Base-by-base conservation (phyloP, 768 basidiomycete species). In the Tulasnella sp. region DNA sequence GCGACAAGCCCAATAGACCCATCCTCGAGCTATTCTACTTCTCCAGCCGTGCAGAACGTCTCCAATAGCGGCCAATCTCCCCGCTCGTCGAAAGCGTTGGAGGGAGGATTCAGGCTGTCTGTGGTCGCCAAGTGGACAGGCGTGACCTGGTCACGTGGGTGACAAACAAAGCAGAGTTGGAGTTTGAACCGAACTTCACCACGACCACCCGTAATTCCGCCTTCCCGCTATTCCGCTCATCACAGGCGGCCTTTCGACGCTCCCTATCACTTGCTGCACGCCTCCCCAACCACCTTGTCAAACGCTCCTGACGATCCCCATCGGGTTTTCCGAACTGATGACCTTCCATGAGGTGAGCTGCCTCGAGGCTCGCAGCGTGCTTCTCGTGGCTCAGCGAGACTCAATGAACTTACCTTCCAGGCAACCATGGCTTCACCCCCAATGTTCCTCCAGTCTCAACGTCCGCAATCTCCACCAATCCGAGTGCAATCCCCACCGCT, bases 131-230 rank as follows among this genome's bases (percentile, higher is more conserved):
- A 14, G n/a, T 31, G 1, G 21, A n/a, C 27, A 16, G 62, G 62
- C 62, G 62, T 68, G 62, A 68, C 62, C 62, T 52, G 62, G 62
- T 68, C 62, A 68, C 62, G 62, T 68, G 62, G 27, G 62, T 68
- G 62, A 34, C 62, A 68, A 68, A 68, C 62, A 68, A 68, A 68
- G 62, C 62, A 68, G 12, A 68, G 62, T 68, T 68, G 62, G 31
- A 0, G 62, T 68, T 68, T 68, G 62, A 68, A 68, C 62, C 27
- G 62, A 68, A 68, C 62, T 68, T 68, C 62, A 68, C 62, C 62
- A 68, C 62, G 62, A 68, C 62, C 62, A 68, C 62, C 62, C 62
- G 62, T n/a, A 68, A 68, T 68, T 68, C 62, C 62, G 62, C 62
- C 62, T 68, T 68, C 62, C 62, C 62, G 62, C 62, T 68, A 34